Evolutionary conservation across 768 basidiomycete genomes (phyloP).

Genomic region (Solioccasus polychromus): DNA sequence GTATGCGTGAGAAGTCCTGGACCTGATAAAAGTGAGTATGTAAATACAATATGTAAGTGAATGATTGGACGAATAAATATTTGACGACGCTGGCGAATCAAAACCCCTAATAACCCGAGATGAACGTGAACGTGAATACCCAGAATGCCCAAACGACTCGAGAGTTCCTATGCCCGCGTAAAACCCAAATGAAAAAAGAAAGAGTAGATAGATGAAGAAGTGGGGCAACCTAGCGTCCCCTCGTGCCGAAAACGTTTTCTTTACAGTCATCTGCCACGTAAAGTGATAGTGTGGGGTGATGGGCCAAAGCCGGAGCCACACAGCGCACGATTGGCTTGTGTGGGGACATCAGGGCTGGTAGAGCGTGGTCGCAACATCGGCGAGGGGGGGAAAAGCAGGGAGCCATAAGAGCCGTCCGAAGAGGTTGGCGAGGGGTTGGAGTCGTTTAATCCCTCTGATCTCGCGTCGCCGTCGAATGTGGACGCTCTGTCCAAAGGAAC

Average conservation of each 20-base stretch:
- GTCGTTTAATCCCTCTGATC: slow-evolving; percentile 16
- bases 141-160: slow-evolving; percentile 1
- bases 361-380: slow-evolving; percentile 25
- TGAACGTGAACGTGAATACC: slow-evolving; percentile 1
- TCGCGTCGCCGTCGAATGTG: slow-evolving; percentile 10
- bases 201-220: slow-evolving; percentile 6
- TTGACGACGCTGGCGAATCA: neutral
- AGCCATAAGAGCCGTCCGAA: slow-evolving; percentile 17
- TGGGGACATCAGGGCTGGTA: slow-evolving; percentile 13
- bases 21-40: slow-evolving; percentile 19
- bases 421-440: slow-evolving; percentile 20
- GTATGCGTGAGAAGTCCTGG: slow-evolving; percentile 2
- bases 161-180: slow-evolving; percentile 11
- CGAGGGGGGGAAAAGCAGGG: slow-evolving; percentile 15
- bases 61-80: slow-evolving; percentile 13
- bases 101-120: slow-evolving; percentile 11
- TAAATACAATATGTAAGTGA: slow-evolving; percentile 17
- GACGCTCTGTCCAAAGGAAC: slow-evolving; percentile 36
- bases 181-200: slow-evolving; percentile 16
- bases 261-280: slow-evolving; percentile 20
- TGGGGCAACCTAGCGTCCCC: slow-evolving; percentile 7
- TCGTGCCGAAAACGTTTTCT: slow-evolving; percentile 27
- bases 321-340: slow-evolving; percentile 9
- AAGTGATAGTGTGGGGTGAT: slow-evolving; percentile 17
- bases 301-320: slow-evolving; percentile 12